These are phyloP conservation scores for Pichia sp. DNA, from an alignment of 1,139 yeast genomes.

Conservation along the genomic window DNA sequence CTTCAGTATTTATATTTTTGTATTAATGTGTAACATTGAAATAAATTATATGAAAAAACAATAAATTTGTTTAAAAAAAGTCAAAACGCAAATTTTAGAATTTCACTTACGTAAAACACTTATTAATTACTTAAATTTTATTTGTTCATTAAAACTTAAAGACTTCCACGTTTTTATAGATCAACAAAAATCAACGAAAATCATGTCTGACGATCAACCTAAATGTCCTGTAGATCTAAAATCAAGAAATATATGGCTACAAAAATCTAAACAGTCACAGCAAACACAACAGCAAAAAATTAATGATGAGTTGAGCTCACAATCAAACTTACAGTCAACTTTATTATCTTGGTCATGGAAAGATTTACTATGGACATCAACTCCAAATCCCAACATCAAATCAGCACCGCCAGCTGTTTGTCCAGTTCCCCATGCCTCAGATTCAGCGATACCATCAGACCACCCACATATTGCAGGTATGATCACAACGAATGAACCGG, in stretches of 20 bases:
- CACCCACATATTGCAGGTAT: constrained; percentile 12
- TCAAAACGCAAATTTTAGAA: not conserved
- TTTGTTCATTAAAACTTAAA: not conserved
- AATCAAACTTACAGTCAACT: not conserved
- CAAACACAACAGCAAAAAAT: constrained; percentile 5
- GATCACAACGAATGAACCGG: constrained; percentile 37
- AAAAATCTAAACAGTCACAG: constrained; percentile 26
- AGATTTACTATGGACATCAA: constrained; percentile 15
- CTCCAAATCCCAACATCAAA: not conserved
- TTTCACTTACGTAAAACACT: not conserved
- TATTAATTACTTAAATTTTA: not conserved
- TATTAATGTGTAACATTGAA: not conserved
- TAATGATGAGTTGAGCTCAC: not conserved
- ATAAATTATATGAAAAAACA: not conserved
- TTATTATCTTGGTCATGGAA: constrained; percentile 13
- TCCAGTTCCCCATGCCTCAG: constrained; percentile 19
- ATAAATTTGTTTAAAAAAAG: not conserved
- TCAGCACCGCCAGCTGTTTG: not conserved
- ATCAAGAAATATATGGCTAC: constrained; percentile 55
- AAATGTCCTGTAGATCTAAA: constrained; percentile 65
- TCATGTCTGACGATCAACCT: constrained; percentile 24
- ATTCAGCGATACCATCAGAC: constrained; percentile 11
- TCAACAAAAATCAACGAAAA: not conserved
- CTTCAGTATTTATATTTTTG: not conserved
- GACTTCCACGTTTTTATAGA: not conserved